These are phyloP conservation scores for Funneliformis geosporum DNA, from an alignment of 192 early-diverging fungal genomes.

Conservation along the genomic window DNA sequence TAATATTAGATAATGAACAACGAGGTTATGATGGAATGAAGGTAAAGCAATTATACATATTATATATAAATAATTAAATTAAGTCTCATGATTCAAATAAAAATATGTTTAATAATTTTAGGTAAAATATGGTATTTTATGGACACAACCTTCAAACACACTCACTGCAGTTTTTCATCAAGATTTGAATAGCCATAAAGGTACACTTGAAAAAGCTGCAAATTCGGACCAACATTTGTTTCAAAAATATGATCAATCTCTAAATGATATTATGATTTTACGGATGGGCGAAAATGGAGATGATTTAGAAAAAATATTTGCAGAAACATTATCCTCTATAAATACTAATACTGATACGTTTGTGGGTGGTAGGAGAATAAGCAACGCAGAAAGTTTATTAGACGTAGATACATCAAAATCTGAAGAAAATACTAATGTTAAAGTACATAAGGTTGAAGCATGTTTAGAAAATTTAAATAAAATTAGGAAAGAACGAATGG, in stretches of 20 bases:
- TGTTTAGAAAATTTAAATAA: slow-evolving; percentile 61
- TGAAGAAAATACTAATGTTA: slow-evolving; percentile 45
- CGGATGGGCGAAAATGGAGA: slow-evolving; percentile 42
- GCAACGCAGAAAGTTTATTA: slow-evolving; percentile 47
- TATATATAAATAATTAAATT: background rate
- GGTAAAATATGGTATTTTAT: slow-evolving; percentile 77
- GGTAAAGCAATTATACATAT: slow-evolving; percentile 43
- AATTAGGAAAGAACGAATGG: slow-evolving; percentile 70
- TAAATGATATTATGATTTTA: slow-evolving; percentile 49
- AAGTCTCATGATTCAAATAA: background rate
- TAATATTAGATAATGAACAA: slow-evolving; percentile 85
- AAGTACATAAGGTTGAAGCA: slow-evolving; percentile 65
- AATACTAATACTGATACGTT: slow-evolving; percentile 30
- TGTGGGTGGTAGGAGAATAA: slow-evolving; percentile 34
- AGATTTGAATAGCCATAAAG: slow-evolving; percentile 72
- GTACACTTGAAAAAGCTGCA: slow-evolving; percentile 75
- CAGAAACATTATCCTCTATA: slow-evolving; percentile 35
- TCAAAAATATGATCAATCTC: slow-evolving; percentile 46
- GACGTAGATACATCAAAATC: slow-evolving; percentile 55
- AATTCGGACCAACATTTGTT: slow-evolving; percentile 58
- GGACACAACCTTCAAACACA: slow-evolving; percentile 72
- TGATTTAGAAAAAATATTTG: slow-evolving; percentile 49
- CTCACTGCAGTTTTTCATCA: slow-evolving; percentile 73
- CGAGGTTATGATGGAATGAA: slow-evolving; percentile 76
- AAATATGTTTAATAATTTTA: background rate